Evolutionary conservation across 148 eudicot species (phyloP).

Genomic region (Amaranthus palmeri): DNA sequence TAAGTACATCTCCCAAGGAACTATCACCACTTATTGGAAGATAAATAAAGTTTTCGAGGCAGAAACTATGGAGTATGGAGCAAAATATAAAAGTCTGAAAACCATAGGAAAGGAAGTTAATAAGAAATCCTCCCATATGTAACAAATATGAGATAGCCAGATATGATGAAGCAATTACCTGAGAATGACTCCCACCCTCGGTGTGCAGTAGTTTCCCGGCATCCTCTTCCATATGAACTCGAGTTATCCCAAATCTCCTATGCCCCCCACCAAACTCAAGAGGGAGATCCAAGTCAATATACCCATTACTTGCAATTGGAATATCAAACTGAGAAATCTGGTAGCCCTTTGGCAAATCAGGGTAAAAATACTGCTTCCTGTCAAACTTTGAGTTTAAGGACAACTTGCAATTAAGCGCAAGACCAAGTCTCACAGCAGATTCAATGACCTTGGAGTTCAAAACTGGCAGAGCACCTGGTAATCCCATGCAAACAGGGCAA

Average conservation of each 20-base stretch:
- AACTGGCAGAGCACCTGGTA: conserved; percentile 95
- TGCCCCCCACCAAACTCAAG: conserved; percentile 95
- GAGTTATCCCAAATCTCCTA: conserved; percentile 81
- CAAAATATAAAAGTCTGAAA: no score
- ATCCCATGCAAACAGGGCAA: conserved; percentile 95
- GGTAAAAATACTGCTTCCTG: conserved; percentile 96
- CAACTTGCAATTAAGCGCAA: conserved; percentile 82
- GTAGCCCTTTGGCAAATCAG: conserved; percentile 96
- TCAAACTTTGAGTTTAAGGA: conserved; percentile 80
- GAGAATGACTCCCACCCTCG: conserved; percentile 67
- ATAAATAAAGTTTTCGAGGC: no score
- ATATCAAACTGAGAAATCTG: conserved; percentile 97
- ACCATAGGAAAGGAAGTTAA: no score
- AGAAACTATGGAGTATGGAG: no score
- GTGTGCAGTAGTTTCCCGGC: conserved; percentile 91
- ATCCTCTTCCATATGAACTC: conserved; percentile 99
- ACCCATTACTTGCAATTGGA: conserved; percentile 83
- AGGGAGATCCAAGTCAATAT: conserved; percentile 85
- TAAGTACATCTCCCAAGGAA: no score
- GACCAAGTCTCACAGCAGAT: conserved; percentile 80
- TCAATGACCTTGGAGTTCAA: conserved; percentile 85
- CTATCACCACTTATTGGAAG: no score
- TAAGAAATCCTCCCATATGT: neutral
- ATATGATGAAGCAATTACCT: conserved; percentile 41
- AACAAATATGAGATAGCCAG: neutral